These are phyloP conservation scores for Inonotus obliquus DNA, from an alignment of 1,284 basidiomycete species.

Conservation along the genomic window DNA sequence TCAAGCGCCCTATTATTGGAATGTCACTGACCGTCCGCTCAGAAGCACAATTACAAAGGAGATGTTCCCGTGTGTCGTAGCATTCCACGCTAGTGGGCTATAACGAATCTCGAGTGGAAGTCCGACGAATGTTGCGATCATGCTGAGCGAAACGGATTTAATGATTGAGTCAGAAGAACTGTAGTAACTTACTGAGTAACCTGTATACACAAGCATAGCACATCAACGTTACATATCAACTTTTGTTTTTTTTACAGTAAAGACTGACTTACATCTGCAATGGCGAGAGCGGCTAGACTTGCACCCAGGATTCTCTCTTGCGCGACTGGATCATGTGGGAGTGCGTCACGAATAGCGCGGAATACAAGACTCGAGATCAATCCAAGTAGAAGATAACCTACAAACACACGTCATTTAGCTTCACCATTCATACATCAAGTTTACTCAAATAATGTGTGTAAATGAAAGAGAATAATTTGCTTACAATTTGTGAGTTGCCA, in stretches of 20 bases:
- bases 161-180: neutral
- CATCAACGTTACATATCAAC: too few relatives aligned
- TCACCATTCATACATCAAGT: neutral
- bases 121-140: slow-evolving; percentile 49
- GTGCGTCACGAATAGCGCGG: slow-evolving; percentile 59
- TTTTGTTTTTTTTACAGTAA: too few relatives aligned
- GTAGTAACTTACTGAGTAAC: slow-evolving; percentile 48
- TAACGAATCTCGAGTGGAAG: slow-evolving; percentile 56
- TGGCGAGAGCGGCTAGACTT: slow-evolving; percentile 56
- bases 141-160: slow-evolving; percentile 33
- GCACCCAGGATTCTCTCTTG: slow-evolving; percentile 71
- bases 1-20: too few relatives aligned
- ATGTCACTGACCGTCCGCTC: slow-evolving; percentile 42
- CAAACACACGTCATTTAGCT: neutral
- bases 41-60: slow-evolving; percentile 55
- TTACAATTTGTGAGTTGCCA: slow-evolving; percentile 71
- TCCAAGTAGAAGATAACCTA: slow-evolving; percentile 66
- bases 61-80: slow-evolving; percentile 72
- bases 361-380: slow-evolving; percentile 67
- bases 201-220: slow-evolving; percentile 24
- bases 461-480: slow-evolving; percentile 22
- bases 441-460: too few relatives aligned
- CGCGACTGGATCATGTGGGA: slow-evolving; percentile 52
- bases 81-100: slow-evolving; percentile 53
- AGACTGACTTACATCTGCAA: slow-evolving; percentile 61